These are phyloP conservation scores for Sanguinoderma infundibulare DNA, from an alignment of 1,284 basidiomycete species.

Conservation along the genomic window DNA sequence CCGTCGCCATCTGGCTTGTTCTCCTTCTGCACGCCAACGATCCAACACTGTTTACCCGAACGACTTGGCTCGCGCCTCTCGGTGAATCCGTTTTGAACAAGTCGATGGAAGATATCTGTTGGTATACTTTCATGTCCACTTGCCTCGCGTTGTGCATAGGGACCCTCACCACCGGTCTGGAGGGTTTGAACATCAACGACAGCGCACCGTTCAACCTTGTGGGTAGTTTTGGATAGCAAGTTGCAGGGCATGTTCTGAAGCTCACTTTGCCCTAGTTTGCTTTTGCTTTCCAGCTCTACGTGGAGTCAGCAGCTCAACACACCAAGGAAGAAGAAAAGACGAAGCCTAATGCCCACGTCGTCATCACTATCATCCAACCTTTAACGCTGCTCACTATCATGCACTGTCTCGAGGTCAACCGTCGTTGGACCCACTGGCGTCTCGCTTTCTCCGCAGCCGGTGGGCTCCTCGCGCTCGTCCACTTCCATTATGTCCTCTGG, in stretches of 20 bases:
- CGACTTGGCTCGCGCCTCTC: conserved; percentile 38
- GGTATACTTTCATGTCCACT: conserved; percentile 70
- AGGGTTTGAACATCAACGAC: conserved; percentile 56
- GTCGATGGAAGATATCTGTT: conserved; percentile 68
- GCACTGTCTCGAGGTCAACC: conserved; percentile 65
- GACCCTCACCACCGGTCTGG: conserved; percentile 66
- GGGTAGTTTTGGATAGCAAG: conserved; percentile 26
- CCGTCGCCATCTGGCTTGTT: conserved; percentile 58
- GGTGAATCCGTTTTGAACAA: conserved; percentile 51
- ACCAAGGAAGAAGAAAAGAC: conserved; percentile 52
- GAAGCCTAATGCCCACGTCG: conserved; percentile 69
- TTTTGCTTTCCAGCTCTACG: conserved; percentile 73
- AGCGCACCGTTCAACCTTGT: conserved; percentile 72
- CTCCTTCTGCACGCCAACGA: conserved; percentile 56
- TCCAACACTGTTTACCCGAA: conserved; percentile 43
- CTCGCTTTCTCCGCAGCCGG: conserved; percentile 67
- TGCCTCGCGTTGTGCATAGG: conserved; percentile 68
- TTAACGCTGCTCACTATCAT: conserved; percentile 67
- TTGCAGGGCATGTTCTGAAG: background rate
- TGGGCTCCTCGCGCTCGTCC: conserved; percentile 59
- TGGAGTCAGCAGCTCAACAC: conserved; percentile 68
- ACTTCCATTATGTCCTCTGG: conserved; percentile 69
- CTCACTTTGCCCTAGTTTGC: conserved; percentile 52
- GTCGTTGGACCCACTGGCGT: conserved; percentile 62
- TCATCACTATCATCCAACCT: conserved; percentile 70